A percentile compares a stretch with the other conserved stretches of the same genome.
Conservation (phyloP, 805 yeast species). For the Monosporozyma siamensis region DNA sequence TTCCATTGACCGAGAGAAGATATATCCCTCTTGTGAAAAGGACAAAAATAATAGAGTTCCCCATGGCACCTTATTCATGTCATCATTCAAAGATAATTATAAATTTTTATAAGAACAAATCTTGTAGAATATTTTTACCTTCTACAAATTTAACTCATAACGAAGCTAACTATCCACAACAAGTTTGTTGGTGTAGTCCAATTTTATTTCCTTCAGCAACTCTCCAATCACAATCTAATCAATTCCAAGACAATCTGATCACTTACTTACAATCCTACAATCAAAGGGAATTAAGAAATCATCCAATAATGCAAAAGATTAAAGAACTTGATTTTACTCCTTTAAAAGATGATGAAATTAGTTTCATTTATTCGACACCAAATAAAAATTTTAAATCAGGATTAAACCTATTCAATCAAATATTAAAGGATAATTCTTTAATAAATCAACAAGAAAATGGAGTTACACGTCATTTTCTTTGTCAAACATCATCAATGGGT, state of each 20-base stretch:
- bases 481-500: conserved; percentile 31
- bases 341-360: conserved; percentile 37
- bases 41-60: conserved; percentile 23
- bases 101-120: conserved; percentile 40
- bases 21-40: conserved; percentile 10
- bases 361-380: conserved; percentile 46
- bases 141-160: conserved; percentile 48
- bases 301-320: conserved; percentile 26
- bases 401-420: conserved; percentile 11
- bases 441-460: not conserved
- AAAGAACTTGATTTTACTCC: conserved; percentile 36
- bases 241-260: conserved; percentile 39
- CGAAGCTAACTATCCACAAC: conserved; percentile 52
- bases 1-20: conserved; percentile 10
- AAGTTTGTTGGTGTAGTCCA: conserved; percentile 52
- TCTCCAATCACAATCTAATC: conserved; percentile 1
- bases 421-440: not conserved
- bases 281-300: conserved; percentile 21
- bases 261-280: conserved; percentile 38
- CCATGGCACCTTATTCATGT: conserved; percentile 34
- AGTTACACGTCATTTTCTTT: conserved; percentile 19
- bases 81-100: conserved; percentile 67
- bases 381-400: conserved; percentile 31
- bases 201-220: conserved; percentile 1
- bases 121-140: conserved; percentile 45